A percentile compares a stretch with the other conserved stretches of the same genome.
Conservation (phyloP, 805 yeast genomes). For the Starmerella ratchasimensis region DNA sequence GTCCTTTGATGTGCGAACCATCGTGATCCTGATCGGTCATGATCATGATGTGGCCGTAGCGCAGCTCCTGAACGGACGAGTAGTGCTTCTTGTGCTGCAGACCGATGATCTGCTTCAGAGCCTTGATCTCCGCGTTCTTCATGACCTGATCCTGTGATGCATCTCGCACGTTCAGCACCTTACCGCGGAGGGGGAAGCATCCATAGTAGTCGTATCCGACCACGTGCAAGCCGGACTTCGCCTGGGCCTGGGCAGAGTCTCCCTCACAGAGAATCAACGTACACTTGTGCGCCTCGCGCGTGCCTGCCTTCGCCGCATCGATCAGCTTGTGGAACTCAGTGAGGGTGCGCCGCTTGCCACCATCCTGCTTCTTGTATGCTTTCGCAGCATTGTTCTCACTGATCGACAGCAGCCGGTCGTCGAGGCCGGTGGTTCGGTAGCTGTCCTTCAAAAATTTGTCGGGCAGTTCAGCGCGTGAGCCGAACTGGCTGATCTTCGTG, state of each 20-base stretch:
- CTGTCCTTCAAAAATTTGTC: constrained; percentile 63
- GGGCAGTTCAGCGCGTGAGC: constrained; percentile 65
- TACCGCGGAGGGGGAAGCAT: constrained; percentile 90
- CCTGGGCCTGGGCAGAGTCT: constrained; percentile 84
- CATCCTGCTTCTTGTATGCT: constrained; percentile 79
- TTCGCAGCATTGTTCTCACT: constrained; percentile 82
- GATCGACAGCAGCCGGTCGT: constrained; percentile 57
- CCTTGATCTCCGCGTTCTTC: constrained; percentile 88
- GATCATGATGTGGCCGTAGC: constrained; percentile 95
- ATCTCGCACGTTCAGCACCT: constrained; percentile 86
- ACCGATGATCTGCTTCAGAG: constrained; percentile 89
- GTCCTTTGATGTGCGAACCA: constrained; percentile 95
- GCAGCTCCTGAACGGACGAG: constrained; percentile 53
- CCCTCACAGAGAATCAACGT: constrained; percentile 93
- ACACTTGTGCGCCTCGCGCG: constrained; percentile 80
- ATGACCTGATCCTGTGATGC: constrained; percentile 91
- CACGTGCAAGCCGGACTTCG: constrained; percentile 85
- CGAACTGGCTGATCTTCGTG: constrained; percentile 77
- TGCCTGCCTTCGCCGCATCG: constrained; percentile 95
- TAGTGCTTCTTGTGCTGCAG: constrained; percentile 82
- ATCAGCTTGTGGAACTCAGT: constrained; percentile 81
- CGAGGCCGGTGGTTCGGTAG: constrained; percentile 51
- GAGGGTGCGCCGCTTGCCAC: constrained; percentile 54
- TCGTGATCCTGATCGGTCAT: constrained; percentile 99
- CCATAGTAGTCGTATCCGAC: constrained; percentile 94